phyloP scores from a whole-genome alignment of 805 yeast species.

The Vanderwaltozyma polyspora region DNA sequence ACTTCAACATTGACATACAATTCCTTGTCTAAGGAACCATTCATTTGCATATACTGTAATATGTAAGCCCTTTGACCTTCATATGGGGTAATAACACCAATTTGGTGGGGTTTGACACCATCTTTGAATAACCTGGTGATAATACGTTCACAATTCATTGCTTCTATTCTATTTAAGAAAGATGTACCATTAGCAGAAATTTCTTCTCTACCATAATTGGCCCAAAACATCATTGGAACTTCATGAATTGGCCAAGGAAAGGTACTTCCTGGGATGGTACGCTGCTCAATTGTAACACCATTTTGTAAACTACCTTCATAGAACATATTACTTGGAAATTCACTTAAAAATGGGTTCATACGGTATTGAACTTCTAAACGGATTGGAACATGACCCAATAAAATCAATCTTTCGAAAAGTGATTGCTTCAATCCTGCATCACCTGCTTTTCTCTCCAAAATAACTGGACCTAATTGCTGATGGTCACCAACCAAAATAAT shows the following conservation, averaged over 20 bases:
- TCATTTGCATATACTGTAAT: constrained; percentile 63
- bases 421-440: constrained; percentile 83
- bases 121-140: constrained; percentile 63
- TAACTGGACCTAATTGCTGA: constrained; percentile 90
- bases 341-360: constrained; percentile 84
- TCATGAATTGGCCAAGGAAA: constrained; percentile 90
- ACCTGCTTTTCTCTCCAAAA: constrained; percentile 67
- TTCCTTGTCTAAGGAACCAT: constrained; percentile 55
- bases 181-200: constrained; percentile 73
- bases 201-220: constrained; percentile 80
- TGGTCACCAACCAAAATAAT: constrained; percentile 90
- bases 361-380: constrained; percentile 87
- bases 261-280: constrained; percentile 40
- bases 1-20: constrained; percentile 68
- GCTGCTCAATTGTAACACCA: constrained; percentile 72
- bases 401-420: constrained; percentile 72
- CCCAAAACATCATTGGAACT: constrained; percentile 95
- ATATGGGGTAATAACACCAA: constrained; percentile 90
- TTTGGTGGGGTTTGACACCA: constrained; percentile 69
- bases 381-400: constrained; percentile 74
- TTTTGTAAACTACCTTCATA: constrained; percentile 88
- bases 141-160: constrained; percentile 74
- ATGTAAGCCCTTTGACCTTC: constrained; percentile 86
- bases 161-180: constrained; percentile 76
- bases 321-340: constrained; percentile 82